Conservation (phyloP, 164 flowering plant genomes). For the Kingdonia uniflora region DNA sequence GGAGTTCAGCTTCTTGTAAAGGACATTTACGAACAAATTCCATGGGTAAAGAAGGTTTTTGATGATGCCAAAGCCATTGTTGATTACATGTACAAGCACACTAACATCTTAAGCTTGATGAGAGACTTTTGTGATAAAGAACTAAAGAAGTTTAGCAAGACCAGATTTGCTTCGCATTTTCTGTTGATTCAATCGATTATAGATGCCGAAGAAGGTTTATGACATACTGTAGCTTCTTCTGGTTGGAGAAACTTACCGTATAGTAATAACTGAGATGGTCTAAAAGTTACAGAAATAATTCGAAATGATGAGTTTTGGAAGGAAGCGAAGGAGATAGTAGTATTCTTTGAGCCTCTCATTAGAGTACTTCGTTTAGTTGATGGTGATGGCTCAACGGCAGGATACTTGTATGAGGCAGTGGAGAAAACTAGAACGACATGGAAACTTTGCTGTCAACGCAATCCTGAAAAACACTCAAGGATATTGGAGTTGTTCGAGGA, state of each 20-base stretch:
- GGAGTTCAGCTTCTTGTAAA: conserved; percentile 12
- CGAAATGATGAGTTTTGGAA: conserved; percentile 10
- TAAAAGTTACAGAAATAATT: conserved; percentile 2
- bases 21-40: conserved; percentile 10
- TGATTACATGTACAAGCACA: too few species aligned
- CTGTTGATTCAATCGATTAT: conserved; percentile 14
- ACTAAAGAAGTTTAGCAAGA: conserved; percentile 7
- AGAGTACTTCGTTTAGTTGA: too few species aligned
- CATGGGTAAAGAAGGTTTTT: conserved; percentile 9
- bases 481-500: too few species aligned
- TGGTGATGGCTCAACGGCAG: too few species aligned
- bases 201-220: conserved; percentile 9
- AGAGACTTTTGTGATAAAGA: conserved; percentile 9
- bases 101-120: conserved; percentile 7
- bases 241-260: conserved; percentile 7
- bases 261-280: background rate
- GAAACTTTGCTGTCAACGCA: too few species aligned
- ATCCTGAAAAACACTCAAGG: conserved; percentile 3
- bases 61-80: conserved; percentile 9
- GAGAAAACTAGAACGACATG: too few species aligned
- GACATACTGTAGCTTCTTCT: conserved; percentile 6
- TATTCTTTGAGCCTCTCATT: too few species aligned
- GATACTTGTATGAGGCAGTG: too few species aligned
- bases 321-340: conserved; percentile 9
- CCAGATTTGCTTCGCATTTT: conserved; percentile 7